Evolutionary conservation across 192 early-diverging fungal genomes (phyloP), one percentile per base, ranked within the genome.

Genomic region (Umbelopsis sp.): DNA sequence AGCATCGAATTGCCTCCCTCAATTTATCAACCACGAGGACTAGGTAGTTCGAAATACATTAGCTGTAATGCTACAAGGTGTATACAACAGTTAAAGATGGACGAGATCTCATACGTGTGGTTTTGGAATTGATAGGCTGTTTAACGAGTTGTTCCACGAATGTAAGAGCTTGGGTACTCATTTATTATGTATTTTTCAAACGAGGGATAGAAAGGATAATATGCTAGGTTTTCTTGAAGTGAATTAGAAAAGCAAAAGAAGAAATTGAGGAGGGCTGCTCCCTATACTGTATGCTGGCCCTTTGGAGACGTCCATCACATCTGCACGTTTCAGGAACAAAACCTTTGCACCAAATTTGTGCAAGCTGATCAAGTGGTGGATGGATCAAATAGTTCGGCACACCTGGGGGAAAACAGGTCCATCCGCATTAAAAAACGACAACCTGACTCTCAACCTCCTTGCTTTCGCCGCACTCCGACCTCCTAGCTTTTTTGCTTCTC

Each of bases 51-150:
- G 56, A 34, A 3, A 62, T 12, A 31, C 22, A 53, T 51, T 51
- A 53, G 10, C 12, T 53, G 22, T 53, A 12, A 26, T 53, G 0
- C 52, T 26, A 52, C 25, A 2, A n/a, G 22, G 25, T 9, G 52
- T 53, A 53, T 53, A 25, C 11, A 12, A 26, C 6, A 9, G 24
- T 11, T 24, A 12, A 9, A 51, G 24, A 51, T n/a, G 52, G 22
- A 32, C 29, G 29, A 26, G 31, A 6, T 14, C n/a, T 2, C 56
- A 62, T 62, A 62, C 56, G 56, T 62, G 56, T 62, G 56, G 34
- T 62, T 62, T 62, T 62, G 17, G 56, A 62, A 16, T 62, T 62
- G 56, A 62, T 62, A 0, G 56, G 56, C 17, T 62, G 56, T 26
- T 62, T 62, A n/a, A 34, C 26, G 1, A 62, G 31, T 34, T 62